A percentile compares a stretch with the other conserved stretches of the same genome.
These are phyloP conservation scores for Medicago truncatula DNA, from an alignment of 306 rosid genomes.

Conservation along the genomic window DNA sequence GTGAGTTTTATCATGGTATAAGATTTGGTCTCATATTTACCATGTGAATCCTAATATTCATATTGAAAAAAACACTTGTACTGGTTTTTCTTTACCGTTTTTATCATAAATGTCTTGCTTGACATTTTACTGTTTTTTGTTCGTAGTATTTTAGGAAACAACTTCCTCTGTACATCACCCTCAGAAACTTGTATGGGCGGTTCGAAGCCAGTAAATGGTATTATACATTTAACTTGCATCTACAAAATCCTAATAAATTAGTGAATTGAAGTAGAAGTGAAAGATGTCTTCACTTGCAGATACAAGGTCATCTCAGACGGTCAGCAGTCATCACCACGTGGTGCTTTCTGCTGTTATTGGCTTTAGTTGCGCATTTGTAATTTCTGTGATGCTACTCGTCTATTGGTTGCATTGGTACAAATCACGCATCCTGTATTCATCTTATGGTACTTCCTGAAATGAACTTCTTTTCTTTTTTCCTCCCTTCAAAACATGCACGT, in stretches of 20 bases:
- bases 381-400: constrained; percentile 70
- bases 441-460: constrained; percentile 76
- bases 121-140: constrained; percentile 44
- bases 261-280: constrained; percentile 19
- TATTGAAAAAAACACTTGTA: background rate
- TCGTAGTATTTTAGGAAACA: constrained; percentile 82
- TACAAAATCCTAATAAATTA: constrained; percentile 20
- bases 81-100: no score
- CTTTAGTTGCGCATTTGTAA: constrained; percentile 71
- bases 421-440: constrained; percentile 72
- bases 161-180: constrained; percentile 69
- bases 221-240: constrained; percentile 40
- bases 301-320: constrained; percentile 57
- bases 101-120: constrained; percentile 6
- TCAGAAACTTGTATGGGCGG: constrained; percentile 54
- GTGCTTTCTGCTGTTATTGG: constrained; percentile 75
- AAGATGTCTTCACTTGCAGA: constrained; percentile 54
- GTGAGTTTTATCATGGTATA: constrained; percentile 54
- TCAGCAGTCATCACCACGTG: constrained; percentile 55
- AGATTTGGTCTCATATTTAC: background rate
- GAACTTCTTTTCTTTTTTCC: constrained; percentile 17
- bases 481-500: constrained; percentile 10
- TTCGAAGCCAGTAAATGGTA: constrained; percentile 81
- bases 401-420: constrained; percentile 81
- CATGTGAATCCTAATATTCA: constrained; percentile 1